Evolutionary conservation across 805 yeast genomes (phyloP).

Genomic region (Candida parachauliodes): DNA sequence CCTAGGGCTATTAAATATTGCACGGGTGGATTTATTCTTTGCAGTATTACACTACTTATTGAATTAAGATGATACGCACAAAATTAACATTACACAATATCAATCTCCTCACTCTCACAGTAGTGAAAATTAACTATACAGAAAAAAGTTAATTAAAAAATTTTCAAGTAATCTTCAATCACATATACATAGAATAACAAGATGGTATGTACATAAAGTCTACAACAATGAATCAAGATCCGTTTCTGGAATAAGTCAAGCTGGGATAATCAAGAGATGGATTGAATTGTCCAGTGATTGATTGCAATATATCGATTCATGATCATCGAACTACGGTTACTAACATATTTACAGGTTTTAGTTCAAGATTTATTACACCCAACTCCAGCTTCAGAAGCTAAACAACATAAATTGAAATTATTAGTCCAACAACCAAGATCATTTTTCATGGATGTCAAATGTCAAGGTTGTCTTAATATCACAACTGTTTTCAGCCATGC

Average conservation of each 20-base stretch:
- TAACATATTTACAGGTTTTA: slow-evolving; percentile 62
- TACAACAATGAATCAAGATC: not conserved
- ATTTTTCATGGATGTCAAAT: slow-evolving; percentile 99
- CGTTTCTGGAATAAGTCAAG: too few species aligned
- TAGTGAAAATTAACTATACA: slow-evolving; percentile 6
- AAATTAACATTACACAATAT: slow-evolving; percentile 2
- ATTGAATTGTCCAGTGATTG: too few species aligned
- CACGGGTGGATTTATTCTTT: too few species aligned
- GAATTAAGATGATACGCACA: too few species aligned
- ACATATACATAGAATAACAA: slow-evolving; percentile 6
- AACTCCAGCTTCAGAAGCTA: slow-evolving; percentile 92
- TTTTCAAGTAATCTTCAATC: slow-evolving; percentile 6
- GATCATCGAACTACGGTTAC: slow-evolving; percentile 11
- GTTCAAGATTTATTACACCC: slow-evolving; percentile 99
- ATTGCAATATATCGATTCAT: too few species aligned
- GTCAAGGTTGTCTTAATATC: slow-evolving; percentile 99
- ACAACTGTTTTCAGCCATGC: slow-evolving; percentile 99
- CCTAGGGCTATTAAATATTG: too few species aligned
- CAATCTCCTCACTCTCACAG: not conserved
- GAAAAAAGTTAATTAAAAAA: slow-evolving; percentile 1
- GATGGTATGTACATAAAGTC: slow-evolving; percentile 5
- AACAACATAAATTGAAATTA: slow-evolving; percentile 95
- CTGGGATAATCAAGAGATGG: too few species aligned
- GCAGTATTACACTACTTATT: too few species aligned
- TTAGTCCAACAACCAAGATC: slow-evolving; percentile 98